A percentile compares a stretch with the other conserved stretches of the same genome.
These are phyloP conservation scores for Microbotryomycetes sp. DNA, from an alignment of 1,284 basidiomycete genomes.

Conservation along the genomic window DNA sequence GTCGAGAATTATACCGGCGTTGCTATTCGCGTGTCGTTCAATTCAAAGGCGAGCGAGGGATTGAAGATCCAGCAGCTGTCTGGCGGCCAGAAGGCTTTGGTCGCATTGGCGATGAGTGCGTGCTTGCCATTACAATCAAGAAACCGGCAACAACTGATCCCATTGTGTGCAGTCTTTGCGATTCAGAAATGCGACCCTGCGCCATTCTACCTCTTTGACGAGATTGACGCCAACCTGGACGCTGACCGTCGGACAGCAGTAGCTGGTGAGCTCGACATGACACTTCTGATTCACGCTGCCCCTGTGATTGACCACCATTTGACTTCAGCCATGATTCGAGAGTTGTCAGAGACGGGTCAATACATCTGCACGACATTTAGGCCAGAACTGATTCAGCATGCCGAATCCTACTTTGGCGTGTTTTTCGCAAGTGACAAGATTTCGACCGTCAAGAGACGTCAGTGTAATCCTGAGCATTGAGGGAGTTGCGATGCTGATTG, in stretches of 20 bases:
- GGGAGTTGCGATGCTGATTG: neutral
- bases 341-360: slow-evolving; percentile 76
- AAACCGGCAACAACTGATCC: too few species aligned
- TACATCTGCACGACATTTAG: slow-evolving; percentile 99
- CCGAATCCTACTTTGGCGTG: slow-evolving; percentile 98
- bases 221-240: slow-evolving; percentile 97
- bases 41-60: slow-evolving; percentile 94
- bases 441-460: slow-evolving; percentile 54
- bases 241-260: slow-evolving; percentile 96
- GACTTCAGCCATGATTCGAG: slow-evolving; percentile 78
- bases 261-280: slow-evolving; percentile 56
- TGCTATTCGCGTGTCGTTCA: slow-evolving; percentile 97
- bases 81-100: slow-evolving; percentile 94
- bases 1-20: slow-evolving; percentile 94
- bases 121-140: neutral
- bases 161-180: slow-evolving; percentile 61
- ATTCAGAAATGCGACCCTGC: slow-evolving; percentile 99
- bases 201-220: slow-evolving; percentile 99
- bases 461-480: too few species aligned
- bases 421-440: slow-evolving; percentile 93
- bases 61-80: slow-evolving; percentile 93
- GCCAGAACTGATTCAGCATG: slow-evolving; percentile 89
- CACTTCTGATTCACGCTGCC: neutral
- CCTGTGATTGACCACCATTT: neutral
- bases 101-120: slow-evolving; percentile 83